Evolutionary conservation across 257 asterid genomes (phyloP).

Genomic region (Sherardia arvensis): DNA sequence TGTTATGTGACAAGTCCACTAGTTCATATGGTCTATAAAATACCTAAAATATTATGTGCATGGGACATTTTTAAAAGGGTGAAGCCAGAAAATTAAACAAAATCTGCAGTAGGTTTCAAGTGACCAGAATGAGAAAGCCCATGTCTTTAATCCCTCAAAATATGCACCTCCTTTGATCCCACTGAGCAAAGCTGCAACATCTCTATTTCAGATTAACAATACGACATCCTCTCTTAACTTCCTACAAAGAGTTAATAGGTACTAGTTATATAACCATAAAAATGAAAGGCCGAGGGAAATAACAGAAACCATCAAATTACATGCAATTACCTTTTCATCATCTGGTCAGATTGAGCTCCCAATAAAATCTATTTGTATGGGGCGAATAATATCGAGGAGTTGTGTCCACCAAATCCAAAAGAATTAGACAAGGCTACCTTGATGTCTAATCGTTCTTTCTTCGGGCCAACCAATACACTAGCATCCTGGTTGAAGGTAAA

Average conservation of each 20-base stretch:
- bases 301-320: not conserved
- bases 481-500: constrained; percentile 46
- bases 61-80: not conserved
- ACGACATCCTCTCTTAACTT: not conserved
- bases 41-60: constrained; percentile 18
- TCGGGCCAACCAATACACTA: constrained; percentile 64
- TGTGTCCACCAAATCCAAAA: constrained; percentile 92
- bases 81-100: constrained; percentile 6
- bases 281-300: not conserved
- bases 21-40: not conserved
- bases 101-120: constrained; percentile 7
- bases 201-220: not conserved
- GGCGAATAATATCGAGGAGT: constrained; percentile 81
- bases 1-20: not conserved
- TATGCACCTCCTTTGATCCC: not conserved
- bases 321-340: constrained; percentile 29
- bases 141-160: not conserved
- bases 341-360: constrained; percentile 12
- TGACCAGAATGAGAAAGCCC: constrained; percentile 4
- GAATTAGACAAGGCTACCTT: constrained; percentile 91
- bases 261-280: not conserved
- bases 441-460: constrained; percentile 55
- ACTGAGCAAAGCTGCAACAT: constrained; percentile 6
- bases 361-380: constrained; percentile 51
- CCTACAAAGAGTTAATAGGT: constrained; percentile 9